A percentile compares a stretch with the other conserved stretches of the same genome.
phyloP scores from a whole-genome alignment of 208 protist genomes.

The Leishmania tarentolae region DNA sequence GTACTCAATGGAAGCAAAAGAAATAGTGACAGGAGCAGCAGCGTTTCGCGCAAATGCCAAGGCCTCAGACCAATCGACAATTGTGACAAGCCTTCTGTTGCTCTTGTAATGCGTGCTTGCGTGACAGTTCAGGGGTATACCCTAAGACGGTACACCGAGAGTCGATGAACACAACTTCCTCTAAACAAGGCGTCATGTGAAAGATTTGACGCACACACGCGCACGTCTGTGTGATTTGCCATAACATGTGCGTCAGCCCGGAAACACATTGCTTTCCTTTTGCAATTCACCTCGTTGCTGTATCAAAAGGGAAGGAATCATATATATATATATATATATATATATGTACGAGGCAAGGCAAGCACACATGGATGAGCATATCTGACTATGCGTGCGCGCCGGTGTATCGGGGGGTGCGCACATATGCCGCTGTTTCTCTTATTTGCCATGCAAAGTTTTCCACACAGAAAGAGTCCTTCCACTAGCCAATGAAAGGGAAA shows the following conservation, averaged over 20 bases:
- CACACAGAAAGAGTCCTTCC: not conserved
- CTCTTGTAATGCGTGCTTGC: not conserved
- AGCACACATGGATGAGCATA: not conserved
- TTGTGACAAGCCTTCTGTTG: too few species aligned
- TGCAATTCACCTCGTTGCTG: not conserved
- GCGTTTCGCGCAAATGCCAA: not conserved
- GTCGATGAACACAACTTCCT: not conserved
- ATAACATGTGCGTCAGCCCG: not conserved
- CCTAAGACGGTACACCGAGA: not conserved
- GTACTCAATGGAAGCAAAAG: not conserved
- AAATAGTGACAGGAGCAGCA: not conserved
- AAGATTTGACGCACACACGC: not conserved
- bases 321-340: not conserved
- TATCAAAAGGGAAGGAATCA: not conserved
- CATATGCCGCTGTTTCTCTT: not conserved
- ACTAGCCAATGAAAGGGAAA: not conserved
- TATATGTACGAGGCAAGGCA: not conserved
- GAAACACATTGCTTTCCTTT: not conserved
- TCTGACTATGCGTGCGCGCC: not conserved
- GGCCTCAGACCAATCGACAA: not conserved
- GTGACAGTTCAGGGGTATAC: not conserved
- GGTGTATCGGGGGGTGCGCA: not conserved
- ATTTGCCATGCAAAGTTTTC: not conserved
- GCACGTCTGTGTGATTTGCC: not conserved
- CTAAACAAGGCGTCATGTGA: not conserved